These are phyloP conservation scores for Kluyveromyces sp. DNA, from an alignment of 1,139 yeast genomes.

Conservation along the genomic window DNA sequence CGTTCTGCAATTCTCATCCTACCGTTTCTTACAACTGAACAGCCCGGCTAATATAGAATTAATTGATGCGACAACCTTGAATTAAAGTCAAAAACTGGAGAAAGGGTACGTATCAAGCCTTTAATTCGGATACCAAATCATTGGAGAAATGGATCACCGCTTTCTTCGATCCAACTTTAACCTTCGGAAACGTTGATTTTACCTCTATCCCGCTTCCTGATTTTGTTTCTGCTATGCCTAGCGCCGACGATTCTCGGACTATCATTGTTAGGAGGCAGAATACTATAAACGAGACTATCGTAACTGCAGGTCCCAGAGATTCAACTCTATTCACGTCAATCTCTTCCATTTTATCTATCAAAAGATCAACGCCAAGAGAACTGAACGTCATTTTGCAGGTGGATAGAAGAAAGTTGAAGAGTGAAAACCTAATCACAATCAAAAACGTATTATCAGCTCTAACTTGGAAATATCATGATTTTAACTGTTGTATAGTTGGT, in stretches of 20 bases:
- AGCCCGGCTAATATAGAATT: conserved; percentile 16
- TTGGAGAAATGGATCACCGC: conserved; percentile 30
- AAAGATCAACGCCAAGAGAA: conserved; percentile 21
- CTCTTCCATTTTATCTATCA: conserved; percentile 25
- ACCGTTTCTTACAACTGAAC: conserved; percentile 1
- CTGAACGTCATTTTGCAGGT: conserved; percentile 25
- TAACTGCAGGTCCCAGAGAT: neutral
- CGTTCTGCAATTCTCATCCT: conserved; percentile 9
- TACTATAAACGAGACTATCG: neutral
- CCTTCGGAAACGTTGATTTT: conserved; percentile 17
- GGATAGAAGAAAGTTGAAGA: conserved; percentile 15
- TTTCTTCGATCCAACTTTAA: conserved; percentile 18
- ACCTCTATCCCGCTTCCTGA: conserved; percentile 26
- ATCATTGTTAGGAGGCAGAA: neutral
- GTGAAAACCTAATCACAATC: conserved; percentile 9
- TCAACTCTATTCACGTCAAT: conserved; percentile 8
- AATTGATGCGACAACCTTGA: conserved; percentile 20
- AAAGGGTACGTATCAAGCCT: conserved; percentile 1
- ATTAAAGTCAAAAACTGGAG: conserved; percentile 8
- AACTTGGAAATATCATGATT: conserved; percentile 11
- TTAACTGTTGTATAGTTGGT: conserved; percentile 19
- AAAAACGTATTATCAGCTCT: conserved; percentile 25
- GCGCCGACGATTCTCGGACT: neutral
- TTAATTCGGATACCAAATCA: conserved; percentile 8
- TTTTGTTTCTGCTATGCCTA: conserved; percentile 3